Conservation (phyloP, 345 rosid genomes). For the Eucalyptus polybractea region DNA sequence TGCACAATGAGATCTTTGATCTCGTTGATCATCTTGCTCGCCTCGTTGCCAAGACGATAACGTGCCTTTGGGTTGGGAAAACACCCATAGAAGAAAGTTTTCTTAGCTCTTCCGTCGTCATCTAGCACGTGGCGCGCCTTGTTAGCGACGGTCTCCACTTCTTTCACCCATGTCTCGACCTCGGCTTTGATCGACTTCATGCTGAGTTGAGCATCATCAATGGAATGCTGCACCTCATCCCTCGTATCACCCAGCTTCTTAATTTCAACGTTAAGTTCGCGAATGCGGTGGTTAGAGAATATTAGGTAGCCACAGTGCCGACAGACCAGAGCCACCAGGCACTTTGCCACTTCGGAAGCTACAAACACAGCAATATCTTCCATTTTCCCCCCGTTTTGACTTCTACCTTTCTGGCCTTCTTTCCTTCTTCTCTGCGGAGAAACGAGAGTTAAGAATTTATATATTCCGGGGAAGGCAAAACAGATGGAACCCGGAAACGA, state of each 20-base stretch:
- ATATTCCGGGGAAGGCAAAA: too few relatives aligned
- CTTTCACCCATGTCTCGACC: too few relatives aligned
- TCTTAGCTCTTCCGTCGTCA: neutral
- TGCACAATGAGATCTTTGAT: too few relatives aligned
- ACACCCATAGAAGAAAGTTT: neutral
- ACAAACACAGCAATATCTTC: neutral
- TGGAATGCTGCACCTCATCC: accelerated
- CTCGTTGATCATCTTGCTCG: accelerated
- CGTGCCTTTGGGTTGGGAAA: neutral
- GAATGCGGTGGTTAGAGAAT: too few relatives aligned
- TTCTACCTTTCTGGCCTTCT: neutral
- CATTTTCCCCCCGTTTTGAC: neutral
- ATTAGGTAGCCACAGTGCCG: too few relatives aligned
- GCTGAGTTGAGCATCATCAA: too few relatives aligned
- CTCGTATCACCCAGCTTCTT: accelerated
- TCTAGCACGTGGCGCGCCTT: neutral
- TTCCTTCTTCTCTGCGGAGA: neutral
- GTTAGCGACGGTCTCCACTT: too few relatives aligned
- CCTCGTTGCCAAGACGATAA: neutral
- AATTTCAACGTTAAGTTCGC: too few relatives aligned
- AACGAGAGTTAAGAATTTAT: too few relatives aligned
- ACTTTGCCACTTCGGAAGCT: neutral
- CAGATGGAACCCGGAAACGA: neutral
- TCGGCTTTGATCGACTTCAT: too few relatives aligned
- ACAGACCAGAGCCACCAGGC: neutral